phyloP scores from a whole-genome alignment of 495 filamentous ascomycete species.

The Xylaria grammica region DNA sequence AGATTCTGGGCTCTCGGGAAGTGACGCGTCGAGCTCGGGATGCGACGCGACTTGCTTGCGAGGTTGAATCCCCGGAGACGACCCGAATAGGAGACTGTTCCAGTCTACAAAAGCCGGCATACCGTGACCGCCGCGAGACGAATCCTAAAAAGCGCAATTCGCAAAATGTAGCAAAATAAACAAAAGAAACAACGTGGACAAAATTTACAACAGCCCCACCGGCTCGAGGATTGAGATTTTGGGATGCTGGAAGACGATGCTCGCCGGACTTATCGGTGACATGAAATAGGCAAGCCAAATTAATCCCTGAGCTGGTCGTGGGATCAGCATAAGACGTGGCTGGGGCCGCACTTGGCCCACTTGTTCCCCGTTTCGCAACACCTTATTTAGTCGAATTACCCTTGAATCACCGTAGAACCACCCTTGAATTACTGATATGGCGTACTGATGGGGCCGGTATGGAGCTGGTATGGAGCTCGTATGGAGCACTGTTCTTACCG shows the following conservation, averaged over 20 bases:
- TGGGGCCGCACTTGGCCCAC: slow-evolving; percentile 5
- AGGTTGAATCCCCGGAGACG: slow-evolving; percentile 9
- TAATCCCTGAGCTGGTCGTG: neutral
- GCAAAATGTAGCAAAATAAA: slow-evolving; percentile 8
- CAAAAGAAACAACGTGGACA: slow-evolving; percentile 13
- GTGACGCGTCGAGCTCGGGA: slow-evolving; percentile 16
- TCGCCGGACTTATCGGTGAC: slow-evolving; percentile 23
- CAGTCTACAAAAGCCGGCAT: slow-evolving; percentile 29
- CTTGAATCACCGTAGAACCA: neutral
- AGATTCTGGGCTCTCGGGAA: neutral
- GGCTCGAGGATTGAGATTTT: slow-evolving; percentile 7
- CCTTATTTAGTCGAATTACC: neutral
- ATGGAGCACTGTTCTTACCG: neutral
- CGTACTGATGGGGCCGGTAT: no score
- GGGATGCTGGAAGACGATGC: slow-evolving; percentile 11
- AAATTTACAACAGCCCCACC: slow-evolving; percentile 21
- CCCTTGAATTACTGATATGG: no score
- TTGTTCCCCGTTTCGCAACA: slow-evolving; percentile 4
- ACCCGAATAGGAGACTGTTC: slow-evolving; percentile 25
- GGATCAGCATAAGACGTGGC: slow-evolving; percentile 6
- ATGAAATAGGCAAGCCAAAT: slow-evolving; percentile 15
- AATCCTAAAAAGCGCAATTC: slow-evolving; percentile 15
- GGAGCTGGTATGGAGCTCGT: no score
- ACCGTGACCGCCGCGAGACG: slow-evolving; percentile 18
- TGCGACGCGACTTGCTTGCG: slow-evolving; percentile 14